A percentile compares a stretch with the other conserved stretches of the same genome.
Evolutionary conservation across 306 rosid species (phyloP).

Genomic region (Cucurbita moschata): DNA sequence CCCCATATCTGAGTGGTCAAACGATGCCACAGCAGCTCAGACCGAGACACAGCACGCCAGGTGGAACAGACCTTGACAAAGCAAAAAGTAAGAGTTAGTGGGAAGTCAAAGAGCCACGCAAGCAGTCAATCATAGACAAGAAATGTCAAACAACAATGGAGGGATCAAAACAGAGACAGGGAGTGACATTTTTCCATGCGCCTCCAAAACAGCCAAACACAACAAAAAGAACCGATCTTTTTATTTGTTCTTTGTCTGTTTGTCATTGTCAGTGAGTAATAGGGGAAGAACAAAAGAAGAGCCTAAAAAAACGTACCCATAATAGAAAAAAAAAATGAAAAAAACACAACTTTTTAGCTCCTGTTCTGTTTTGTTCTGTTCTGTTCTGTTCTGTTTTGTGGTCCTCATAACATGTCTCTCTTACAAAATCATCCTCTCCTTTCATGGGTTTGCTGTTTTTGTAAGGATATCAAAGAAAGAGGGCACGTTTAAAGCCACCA

Average conservation of each 20-base stretch:
- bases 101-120: not conserved
- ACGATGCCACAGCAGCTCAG: slow-evolving; percentile 43
- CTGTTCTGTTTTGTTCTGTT: not conserved
- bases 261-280: not conserved
- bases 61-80: slow-evolving; percentile 66
- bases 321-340: not conserved
- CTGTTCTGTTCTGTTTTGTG: not conserved
- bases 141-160: not conserved
- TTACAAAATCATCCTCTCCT: no score
- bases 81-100: no score
- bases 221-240: no score
- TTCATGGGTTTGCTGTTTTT: no score
- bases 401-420: not conserved
- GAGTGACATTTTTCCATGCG: no score
- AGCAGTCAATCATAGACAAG: not conserved
- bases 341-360: not conserved
- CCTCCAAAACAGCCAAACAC: no score
- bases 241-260: not conserved
- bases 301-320: not conserved
- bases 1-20: slow-evolving; percentile 54
- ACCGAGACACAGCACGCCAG: slow-evolving; percentile 67
- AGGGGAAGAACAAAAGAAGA: not conserved
- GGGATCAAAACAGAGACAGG: not conserved
- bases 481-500: no score
- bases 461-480: no score